phyloP scores from a whole-genome alignment of 139 green algal genomes.

The Micractinium conductrix region DNA sequence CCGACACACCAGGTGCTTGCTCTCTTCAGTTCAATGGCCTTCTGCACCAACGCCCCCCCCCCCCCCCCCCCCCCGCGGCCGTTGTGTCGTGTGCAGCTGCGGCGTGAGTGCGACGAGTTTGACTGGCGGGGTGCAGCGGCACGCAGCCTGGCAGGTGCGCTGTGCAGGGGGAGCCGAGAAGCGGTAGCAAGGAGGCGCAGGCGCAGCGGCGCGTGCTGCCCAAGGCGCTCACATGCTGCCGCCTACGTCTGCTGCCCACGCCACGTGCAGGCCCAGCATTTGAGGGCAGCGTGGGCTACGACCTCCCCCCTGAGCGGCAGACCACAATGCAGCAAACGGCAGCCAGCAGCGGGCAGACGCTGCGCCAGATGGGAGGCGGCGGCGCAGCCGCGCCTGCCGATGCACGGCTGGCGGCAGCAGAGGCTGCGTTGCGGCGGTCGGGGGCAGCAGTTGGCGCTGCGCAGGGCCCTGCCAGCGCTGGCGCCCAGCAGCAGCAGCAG shows the following conservation, averaged over 20 bases:
- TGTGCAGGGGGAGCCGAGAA: not conserved
- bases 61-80: no score
- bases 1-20: no score
- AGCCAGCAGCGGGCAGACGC: conserved; percentile 33
- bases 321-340: conserved; percentile 50
- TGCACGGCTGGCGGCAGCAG: conserved; percentile 19
- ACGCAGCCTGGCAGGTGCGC: conserved; percentile 15
- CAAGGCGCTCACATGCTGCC: not conserved
- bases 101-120: conserved; percentile 16
- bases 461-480: not conserved
- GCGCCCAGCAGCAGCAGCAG: not conserved
- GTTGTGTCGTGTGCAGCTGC: not conserved
- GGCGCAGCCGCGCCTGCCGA: not conserved
- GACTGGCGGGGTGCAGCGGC: conserved; percentile 18
- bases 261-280: conserved; percentile 7
- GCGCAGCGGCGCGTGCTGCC: not conserved
- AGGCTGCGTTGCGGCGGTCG: conserved; percentile 15
- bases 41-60: no score
- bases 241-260: not conserved
- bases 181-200: not conserved
- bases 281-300: not conserved
- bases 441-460: not conserved
- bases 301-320: conserved; percentile 24
- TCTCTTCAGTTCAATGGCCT: no score
- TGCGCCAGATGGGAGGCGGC: conserved; percentile 38